Evolutionary conservation across 768 basidiomycete genomes (phyloP), one percentile per base, ranked within the genome.

Genomic region (Amanita polypyramis): DNA sequence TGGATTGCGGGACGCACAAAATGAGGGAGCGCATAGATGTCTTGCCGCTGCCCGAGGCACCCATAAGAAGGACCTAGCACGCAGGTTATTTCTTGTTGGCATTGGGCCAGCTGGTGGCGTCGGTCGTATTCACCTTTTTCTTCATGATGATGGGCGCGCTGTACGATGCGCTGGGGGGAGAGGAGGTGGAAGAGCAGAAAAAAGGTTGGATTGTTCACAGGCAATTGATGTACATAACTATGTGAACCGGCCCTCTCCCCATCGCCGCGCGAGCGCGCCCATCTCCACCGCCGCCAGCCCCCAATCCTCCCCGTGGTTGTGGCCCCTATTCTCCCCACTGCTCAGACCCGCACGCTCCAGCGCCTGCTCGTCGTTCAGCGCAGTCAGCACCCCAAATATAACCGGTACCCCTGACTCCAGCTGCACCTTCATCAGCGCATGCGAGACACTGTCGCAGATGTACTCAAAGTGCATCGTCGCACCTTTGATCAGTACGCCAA

Each of bases 381-480:
- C 89, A 15, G 94, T 99, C 60, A 99, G 68, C 21, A 99, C 92
- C 35, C 96, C 96, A 64, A 98, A 98, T 55, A 99, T 84, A 58
- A 98, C 88, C 0, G 96, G 96, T 19, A 88, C 79, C 12, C 92
- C 92, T 1, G 87, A 82, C 65, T 98, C 95, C 56, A 97, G 70
- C 66, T 95, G 92, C 17, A 97, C 80, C 58, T 77, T 79, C 96
- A 98, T 99, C 54, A 99, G 72, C 37, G 83, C 93, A 57, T 97
- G 87, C 35, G 91, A 82, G 51, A 97, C 94, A 52, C 82, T 79
- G 58, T 97, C 92, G 65, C 79, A 88, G 64, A 98, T 99, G 74
- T 99, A 99, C 65, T 99, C 96, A 65, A 98, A 99, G 70, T 99
- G 96, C 92, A 96, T 96, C 14, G 96, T 98, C 1, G 80, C 74